These are phyloP conservation scores for Diplodia seriata DNA, from an alignment of 2,329 filamentous ascomycete species.

Conservation along the genomic window DNA sequence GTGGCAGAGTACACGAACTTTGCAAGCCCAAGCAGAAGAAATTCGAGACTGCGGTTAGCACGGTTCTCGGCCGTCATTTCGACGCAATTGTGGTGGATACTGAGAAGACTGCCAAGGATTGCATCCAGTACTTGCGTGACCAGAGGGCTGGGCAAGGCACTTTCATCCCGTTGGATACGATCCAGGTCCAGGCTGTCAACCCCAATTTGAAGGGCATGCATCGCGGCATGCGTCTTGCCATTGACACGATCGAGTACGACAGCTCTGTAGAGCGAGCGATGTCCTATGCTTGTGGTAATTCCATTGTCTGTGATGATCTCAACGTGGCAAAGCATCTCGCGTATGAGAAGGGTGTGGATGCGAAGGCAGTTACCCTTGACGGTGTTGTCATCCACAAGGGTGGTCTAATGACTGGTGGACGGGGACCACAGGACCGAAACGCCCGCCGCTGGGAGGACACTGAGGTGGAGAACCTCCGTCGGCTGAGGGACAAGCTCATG, in stretches of 20 bases:
- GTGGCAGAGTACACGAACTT: conserved; percentile 86
- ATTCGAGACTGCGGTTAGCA: conserved; percentile 90
- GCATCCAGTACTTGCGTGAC: conserved; percentile 91
- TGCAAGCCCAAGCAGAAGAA: conserved; percentile 98
- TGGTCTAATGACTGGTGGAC: conserved; percentile 94
- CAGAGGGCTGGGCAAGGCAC: conserved; percentile 87
- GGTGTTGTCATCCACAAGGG: conserved; percentile 98
- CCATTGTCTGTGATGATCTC: conserved; percentile 90
- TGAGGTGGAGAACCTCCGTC: conserved; percentile 84
- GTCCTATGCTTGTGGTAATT: conserved; percentile 92
- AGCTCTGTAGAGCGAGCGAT: conserved; percentile 87
- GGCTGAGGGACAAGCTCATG: conserved; percentile 75
- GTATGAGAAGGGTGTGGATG: conserved; percentile 82
- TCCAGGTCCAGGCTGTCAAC: conserved; percentile 91
- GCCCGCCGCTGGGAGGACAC: conserved; percentile 88
- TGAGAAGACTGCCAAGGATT: conserved; percentile 91
- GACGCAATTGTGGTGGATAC: conserved; percentile 95
- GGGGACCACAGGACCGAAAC: conserved; percentile 73
- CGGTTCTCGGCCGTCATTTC: conserved; percentile 89
- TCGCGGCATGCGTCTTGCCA: conserved; percentile 82
- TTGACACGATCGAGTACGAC: conserved; percentile 96
- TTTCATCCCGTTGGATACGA: conserved; percentile 95
- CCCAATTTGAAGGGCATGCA: conserved; percentile 88
- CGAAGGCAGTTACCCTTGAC: conserved; percentile 93
- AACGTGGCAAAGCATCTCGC: conserved; percentile 87